A percentile compares a stretch with the other conserved stretches of the same genome.
These are phyloP conservation scores for Apiospora hydei DNA, from an alignment of 2,329 filamentous ascomycete genomes.

Conservation along the genomic window DNA sequence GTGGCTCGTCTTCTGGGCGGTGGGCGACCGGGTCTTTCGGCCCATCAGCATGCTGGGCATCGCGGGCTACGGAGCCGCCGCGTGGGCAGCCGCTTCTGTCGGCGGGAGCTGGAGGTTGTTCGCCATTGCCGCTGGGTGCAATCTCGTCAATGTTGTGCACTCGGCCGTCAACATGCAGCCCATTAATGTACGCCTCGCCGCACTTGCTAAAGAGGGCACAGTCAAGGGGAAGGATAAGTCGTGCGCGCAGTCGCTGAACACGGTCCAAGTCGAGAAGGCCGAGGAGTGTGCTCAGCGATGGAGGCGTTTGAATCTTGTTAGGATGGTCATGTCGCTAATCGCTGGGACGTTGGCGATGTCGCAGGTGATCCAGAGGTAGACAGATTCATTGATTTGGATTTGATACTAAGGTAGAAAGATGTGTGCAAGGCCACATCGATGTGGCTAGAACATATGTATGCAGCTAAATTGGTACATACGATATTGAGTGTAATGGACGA, in stretches of 20 bases:
- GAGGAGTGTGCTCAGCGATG: slow-evolving; percentile 44
- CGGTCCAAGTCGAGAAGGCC: slow-evolving; percentile 33
- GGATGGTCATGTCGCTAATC: slow-evolving; percentile 44
- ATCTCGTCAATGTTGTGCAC: slow-evolving; percentile 55
- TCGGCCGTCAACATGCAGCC: slow-evolving; percentile 60
- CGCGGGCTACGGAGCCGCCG: slow-evolving; percentile 53
- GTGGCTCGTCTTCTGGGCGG: slow-evolving; percentile 58
- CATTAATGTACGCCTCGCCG: slow-evolving; percentile 52
- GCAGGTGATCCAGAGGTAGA: slow-evolving; percentile 33
- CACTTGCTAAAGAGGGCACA: slow-evolving; percentile 39
- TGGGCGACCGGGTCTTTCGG: slow-evolving; percentile 58
- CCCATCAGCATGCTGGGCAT: slow-evolving; percentile 57
- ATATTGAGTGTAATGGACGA: too few species aligned
- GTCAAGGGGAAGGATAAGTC: slow-evolving; percentile 27
- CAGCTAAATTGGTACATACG: too few species aligned
- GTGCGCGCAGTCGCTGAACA: slow-evolving; percentile 30
- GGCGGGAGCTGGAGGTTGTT: slow-evolving; percentile 33
- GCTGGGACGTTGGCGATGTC: slow-evolving; percentile 45
- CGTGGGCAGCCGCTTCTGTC: slow-evolving; percentile 41
- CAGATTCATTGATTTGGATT: too few species aligned
- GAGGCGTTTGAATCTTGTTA: slow-evolving; percentile 44
- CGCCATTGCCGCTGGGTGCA: slow-evolving; percentile 50
- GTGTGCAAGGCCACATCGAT: too few species aligned
- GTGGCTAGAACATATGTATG: too few species aligned
- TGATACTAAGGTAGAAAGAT: too few species aligned